Evolutionary conservation across 441 rosid species (phyloP), one percentile per base, ranked within the genome.

Genomic region (Arabidopsis hybrid): DNA sequence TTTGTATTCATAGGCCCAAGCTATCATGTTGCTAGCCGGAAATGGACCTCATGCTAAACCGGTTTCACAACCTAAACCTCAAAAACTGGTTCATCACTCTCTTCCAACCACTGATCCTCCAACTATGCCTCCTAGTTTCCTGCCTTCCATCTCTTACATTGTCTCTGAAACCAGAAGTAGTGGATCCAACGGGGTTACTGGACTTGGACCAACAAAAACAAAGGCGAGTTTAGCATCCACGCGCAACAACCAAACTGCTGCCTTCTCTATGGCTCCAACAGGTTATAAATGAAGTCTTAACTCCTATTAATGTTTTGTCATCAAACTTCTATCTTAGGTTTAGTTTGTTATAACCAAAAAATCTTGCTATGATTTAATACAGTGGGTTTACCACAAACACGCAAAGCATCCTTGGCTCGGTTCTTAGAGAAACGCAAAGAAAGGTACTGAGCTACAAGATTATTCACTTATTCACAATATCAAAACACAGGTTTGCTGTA

Each of bases 341-440:
- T 0, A 21, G 26, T 21, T 21, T 45, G 3, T 64, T 32, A 7
- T 47, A 38, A 67, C 13, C 39, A 47, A 13, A 50, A 65, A 21
- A 21, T 14, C 14, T 16, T 38, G 8, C 26, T 39, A 47, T 57
- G 6, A 68, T 35, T 8, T 39, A 61, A 34, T 73, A 72, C 71
- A 81, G 90, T 76, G 7, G 85, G 80, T 36, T 78, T 86, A 21
- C 26, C 26, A 21, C 90, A 81, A 74, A 79, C 83, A 39, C 85
- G 88, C 21, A 82, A 78, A 75, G 88, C 88, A 55, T 86, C 90
- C 5, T 65, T 21, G 26, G 81, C 88, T 76, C 79, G 87, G 61
- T 86, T 86, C 65, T 67, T 86, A 39, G 88, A 86, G 87, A 84
- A 83, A 82, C 86, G 88, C 64, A 86, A 84, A 76, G 90, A 83